A percentile compares a stretch with the other conserved stretches of the same genome.
Evolutionary conservation across 805 yeast genomes (phyloP).

Genomic region (Lipomyces chichibuensis): DNA sequence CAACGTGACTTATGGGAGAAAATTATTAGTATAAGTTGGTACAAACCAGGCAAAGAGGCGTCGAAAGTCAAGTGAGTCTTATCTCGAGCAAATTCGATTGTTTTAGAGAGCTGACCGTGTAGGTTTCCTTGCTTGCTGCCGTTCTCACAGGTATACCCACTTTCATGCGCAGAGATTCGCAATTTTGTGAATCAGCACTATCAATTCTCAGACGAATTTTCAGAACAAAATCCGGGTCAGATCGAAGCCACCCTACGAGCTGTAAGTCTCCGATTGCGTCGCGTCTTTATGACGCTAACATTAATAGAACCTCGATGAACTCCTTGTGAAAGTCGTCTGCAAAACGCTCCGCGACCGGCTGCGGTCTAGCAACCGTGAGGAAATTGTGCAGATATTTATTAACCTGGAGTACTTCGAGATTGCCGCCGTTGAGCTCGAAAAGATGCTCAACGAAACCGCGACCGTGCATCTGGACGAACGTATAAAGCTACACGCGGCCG

Average conservation of each 20-base stretch:
- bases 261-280: neutral
- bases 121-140: conserved; percentile 72
- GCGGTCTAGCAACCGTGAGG: conserved; percentile 79
- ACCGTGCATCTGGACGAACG: conserved; percentile 25
- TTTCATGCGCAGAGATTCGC: conserved; percentile 76
- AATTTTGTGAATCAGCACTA: conserved; percentile 65
- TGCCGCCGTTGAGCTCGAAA: conserved; percentile 68
- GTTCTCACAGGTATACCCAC: conserved; percentile 84
- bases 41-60: conserved; percentile 49
- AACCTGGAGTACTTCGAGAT: conserved; percentile 83
- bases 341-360: conserved; percentile 62
- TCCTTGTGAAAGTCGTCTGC: conserved; percentile 70
- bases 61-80: conserved; percentile 13
- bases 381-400: conserved; percentile 83
- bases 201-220: conserved; percentile 66
- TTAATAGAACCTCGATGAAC: conserved; percentile 59
- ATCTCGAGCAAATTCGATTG: neutral
- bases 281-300: neutral
- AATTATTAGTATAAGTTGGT: conserved; percentile 71
- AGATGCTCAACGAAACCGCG: conserved; percentile 47
- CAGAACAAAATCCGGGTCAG: conserved; percentile 62
- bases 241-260: conserved; percentile 60
- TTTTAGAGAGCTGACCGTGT: conserved; percentile 6
- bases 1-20: conserved; percentile 62
- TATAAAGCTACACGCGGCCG: conserved; percentile 20